Evolutionary conservation across 129 eudicot genomes (phyloP).

Genomic region (Chrysanthemum lavandulifolium): DNA sequence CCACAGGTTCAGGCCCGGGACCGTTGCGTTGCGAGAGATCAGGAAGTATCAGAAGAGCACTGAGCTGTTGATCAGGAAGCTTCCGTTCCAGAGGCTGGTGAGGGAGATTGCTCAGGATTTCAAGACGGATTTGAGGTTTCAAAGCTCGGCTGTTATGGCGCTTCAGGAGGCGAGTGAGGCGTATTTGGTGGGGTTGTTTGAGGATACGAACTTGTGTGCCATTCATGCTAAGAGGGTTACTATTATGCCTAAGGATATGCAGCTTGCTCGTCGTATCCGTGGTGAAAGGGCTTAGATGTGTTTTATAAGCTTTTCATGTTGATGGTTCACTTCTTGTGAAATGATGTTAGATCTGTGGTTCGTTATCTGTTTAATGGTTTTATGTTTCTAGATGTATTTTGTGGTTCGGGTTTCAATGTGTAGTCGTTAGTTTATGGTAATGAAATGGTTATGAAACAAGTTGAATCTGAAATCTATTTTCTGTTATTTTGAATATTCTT

Average conservation of each 20-base stretch:
- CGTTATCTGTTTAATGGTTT: too few species aligned
- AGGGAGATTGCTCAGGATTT: neutral
- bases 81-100: neutral
- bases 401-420: too few species aligned
- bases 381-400: too few species aligned
- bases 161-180: constrained; percentile 2
- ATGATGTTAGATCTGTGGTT: too few species aligned
- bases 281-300: neutral
- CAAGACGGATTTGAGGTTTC: neutral
- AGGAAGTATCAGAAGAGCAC: neutral
- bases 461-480: too few species aligned
- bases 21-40: constrained; percentile 1
- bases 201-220: neutral
- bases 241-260: neutral
- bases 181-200: neutral
- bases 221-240: constrained; percentile 1
- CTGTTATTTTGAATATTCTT: too few species aligned
- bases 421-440: too few species aligned
- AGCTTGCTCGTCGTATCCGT: neutral
- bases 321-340: too few species aligned
- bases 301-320: too few species aligned
- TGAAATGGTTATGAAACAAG: too few species aligned
- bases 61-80: neutral
- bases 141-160: neutral
- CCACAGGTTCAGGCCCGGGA: neutral